Evolutionary conservation across 208 protist genomes (phyloP).

Genomic region (Novymonas esmeraldas): DNA sequence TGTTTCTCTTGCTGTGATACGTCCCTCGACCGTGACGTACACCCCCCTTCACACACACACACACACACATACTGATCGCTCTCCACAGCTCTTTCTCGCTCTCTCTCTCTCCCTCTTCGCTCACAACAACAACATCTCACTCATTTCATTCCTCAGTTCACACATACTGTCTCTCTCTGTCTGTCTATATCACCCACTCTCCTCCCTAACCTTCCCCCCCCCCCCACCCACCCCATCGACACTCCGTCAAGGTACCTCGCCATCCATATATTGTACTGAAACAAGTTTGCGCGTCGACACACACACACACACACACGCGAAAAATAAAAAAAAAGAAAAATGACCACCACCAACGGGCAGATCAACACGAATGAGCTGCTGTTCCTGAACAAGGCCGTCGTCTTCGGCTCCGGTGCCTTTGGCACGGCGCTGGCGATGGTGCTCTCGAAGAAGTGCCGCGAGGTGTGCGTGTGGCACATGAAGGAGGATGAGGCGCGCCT

Average conservation of each 20-base stretch:
- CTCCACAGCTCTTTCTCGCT: neutral
- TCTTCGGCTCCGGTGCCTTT: conserved; percentile 89
- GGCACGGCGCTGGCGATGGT: conserved; percentile 75
- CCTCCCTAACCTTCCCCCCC: no score
- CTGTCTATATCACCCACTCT: no score
- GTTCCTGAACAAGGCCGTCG: conserved; percentile 59
- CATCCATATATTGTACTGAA: no score
- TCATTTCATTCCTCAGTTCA: neutral
- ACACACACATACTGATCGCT: neutral
- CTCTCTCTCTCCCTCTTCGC: neutral
- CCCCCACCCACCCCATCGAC: no score
- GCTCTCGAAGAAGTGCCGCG: conserved; percentile 68
- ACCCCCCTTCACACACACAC: neutral
- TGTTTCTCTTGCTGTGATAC: neutral
- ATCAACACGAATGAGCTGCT: conserved; percentile 33
- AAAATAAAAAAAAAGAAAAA: neutral
- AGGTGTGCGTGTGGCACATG: conserved; percentile 82
- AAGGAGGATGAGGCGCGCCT: conserved; percentile 55
- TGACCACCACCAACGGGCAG: conserved; percentile 12
- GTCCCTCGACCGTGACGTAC: neutral
- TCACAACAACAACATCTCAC: no score
- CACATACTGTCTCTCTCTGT: no score
- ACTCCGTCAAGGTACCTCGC: no score
- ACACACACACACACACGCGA: neutral
- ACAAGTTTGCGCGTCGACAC: no score